These are phyloP conservation scores for Xylariaceae sp. DNA, from an alignment of 2,329 filamentous ascomycete species.

Conservation along the genomic window DNA sequence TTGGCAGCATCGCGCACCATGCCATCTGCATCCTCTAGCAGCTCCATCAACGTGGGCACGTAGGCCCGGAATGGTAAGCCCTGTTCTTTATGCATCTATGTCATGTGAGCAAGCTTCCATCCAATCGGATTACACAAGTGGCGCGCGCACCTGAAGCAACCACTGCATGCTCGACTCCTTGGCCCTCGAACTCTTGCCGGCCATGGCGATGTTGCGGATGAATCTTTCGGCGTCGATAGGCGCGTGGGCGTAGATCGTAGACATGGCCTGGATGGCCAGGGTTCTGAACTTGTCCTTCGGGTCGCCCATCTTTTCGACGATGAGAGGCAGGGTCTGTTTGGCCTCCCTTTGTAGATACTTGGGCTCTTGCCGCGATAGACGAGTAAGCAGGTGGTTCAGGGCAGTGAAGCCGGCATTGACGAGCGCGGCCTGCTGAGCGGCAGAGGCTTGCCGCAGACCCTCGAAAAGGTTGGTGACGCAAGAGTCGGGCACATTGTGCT, in stretches of 20 bases:
- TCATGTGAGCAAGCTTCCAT: constrained; percentile 22
- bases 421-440: constrained; percentile 70
- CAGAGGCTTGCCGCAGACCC: constrained; percentile 68
- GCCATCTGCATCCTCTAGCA: constrained; percentile 85
- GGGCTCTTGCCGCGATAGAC: constrained; percentile 78
- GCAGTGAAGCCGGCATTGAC: constrained; percentile 81
- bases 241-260: constrained; percentile 67
- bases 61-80: constrained; percentile 76
- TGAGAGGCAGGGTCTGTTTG: constrained; percentile 63
- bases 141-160: constrained; percentile 62
- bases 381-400: constrained; percentile 79
- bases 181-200: constrained; percentile 73
- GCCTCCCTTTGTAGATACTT: constrained; percentile 66
- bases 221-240: constrained; percentile 71
- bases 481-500: constrained; percentile 77
- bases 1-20: constrained; percentile 83
- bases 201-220: constrained; percentile 72
- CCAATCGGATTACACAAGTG: constrained; percentile 2
- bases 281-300: constrained; percentile 77
- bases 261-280: constrained; percentile 68
- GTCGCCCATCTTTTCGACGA: constrained; percentile 83
- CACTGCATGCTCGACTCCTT: constrained; percentile 83
- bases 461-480: constrained; percentile 73
- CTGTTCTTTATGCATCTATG: constrained; percentile 68
- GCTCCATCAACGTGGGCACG: constrained; percentile 74